phyloP scores from a whole-genome alignment of 768 basidiomycete species.

The Tylopilus felleus region DNA sequence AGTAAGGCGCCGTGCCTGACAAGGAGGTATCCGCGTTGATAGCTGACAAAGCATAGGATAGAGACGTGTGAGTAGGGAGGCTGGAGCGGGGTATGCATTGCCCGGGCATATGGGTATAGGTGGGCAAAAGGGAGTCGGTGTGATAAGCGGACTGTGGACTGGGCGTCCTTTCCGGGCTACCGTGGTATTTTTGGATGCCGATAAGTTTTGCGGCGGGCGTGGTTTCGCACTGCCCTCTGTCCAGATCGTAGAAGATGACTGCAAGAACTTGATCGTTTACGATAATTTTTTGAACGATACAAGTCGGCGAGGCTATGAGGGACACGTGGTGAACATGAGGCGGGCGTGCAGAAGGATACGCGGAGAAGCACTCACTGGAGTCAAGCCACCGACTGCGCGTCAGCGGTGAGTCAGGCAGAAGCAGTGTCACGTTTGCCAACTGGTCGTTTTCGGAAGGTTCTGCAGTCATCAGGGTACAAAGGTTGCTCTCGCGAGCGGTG shows the following conservation, averaged over 20 bases:
- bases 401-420: constrained; percentile 65
- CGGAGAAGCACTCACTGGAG: constrained; percentile 45
- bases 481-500: constrained; percentile 50
- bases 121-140: constrained; percentile 29
- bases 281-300: constrained; percentile 66
- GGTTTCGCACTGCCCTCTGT: constrained; percentile 47
- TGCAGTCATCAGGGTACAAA: constrained; percentile 36
- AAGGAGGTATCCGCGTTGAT: constrained; percentile 27
- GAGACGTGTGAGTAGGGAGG: constrained; percentile 35
- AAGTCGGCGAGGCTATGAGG: constrained; percentile 46
- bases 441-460: constrained; percentile 44
- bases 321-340: constrained; percentile 33
- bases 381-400: constrained; percentile 70
- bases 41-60: constrained; percentile 44
- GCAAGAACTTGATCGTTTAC: constrained; percentile 62
- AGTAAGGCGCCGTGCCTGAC: constrained; percentile 24
- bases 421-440: constrained; percentile 48
- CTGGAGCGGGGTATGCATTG: constrained; percentile 36
- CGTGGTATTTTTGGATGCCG: constrained; percentile 44
- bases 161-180: constrained; percentile 29
- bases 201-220: constrained; percentile 61
- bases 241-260: constrained; percentile 64
- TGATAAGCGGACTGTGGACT: constrained; percentile 28
- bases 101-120: constrained; percentile 30
- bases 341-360: constrained; percentile 4